Base-by-base conservation (phyloP, 495 filamentous ascomycete species). In the Aspergillus heteromorphus region DNA sequence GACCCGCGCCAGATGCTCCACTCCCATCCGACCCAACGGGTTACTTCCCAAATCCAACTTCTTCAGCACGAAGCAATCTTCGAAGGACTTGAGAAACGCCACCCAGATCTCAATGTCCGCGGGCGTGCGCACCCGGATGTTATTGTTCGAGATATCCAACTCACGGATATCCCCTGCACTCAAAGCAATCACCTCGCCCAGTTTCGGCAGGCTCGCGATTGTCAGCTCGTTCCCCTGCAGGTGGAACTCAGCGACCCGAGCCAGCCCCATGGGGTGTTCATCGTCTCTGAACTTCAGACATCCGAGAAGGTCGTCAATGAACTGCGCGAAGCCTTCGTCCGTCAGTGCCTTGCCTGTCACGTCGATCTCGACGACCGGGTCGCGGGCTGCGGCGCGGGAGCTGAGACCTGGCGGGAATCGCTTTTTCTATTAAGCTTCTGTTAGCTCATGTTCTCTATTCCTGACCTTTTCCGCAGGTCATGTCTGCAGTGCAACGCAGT, bases 21-120 rank as follows among this genome's bases (percentile, higher is more conserved):
- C 56, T 2, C 71, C 76, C 45, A 58, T 59, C 6, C 59, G 19
- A 8, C 76, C 74, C 6, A 76, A 58, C 7, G 62, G 40, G 49
- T 81, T 81, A 11, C 64, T 51, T 45, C 73, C 71, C 0, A 81
- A 49, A 55, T 80, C 75, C 11, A 81, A 43, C 45, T 71, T 71
- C 30, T 71, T 66, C 1, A 81, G 65, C 54, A 72, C 54, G 42
- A 58, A 72, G 61, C 78, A 80, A 30, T 66, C 30, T 3, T 59
- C 56, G 58, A 81, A 77, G 1, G 73, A 70, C 6, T 60, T 40
- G 10, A 80, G 53, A 41, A 81, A 81, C 3, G 45, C 25, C 49
- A 69, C 60, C 78, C 77, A 80, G n/a, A 69, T 59, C 4, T 50
- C 49, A 34, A 66, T 65, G 6, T 78, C 63, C n/a, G 65, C 62